Base-by-base conservation (phyloP, 1,284 basidiomycete species). In the Heterobasidion parviporum region DNA sequence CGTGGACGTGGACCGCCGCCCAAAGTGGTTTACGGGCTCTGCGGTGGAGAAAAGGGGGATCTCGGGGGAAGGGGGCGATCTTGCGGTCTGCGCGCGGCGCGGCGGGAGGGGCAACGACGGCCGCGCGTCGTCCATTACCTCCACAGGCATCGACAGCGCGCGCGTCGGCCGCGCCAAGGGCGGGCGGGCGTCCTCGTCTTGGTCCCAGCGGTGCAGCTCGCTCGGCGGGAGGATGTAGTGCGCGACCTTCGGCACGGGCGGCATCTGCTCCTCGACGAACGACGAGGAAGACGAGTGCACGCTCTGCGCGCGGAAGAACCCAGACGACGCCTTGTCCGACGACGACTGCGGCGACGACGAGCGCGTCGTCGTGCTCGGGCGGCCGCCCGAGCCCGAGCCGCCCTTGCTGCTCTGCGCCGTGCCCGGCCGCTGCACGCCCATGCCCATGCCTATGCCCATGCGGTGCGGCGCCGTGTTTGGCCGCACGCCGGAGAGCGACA, bases 301-400 rank as follows among this genome's bases (percentile, higher is more conserved):
- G 83, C 26, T 74, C 72, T 0, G 76, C 65, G 33, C 70, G 73
- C 72, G 69, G 62, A 80, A 83, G 64, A 78, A 81, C 26, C 71
- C 70, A 0, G 74, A 70, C 1, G 81, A 83, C 2, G 77, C 75
- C 8, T 78, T 71, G 47, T 81, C 81, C 8, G 80, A 81, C 4
- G 78, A 79, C 14, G 77, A 78, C 20, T 79, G 75, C 0, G 83
- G 83, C 0, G 85, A 82, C 0, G 82, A 81, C 0, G 74, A 68
- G 0, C 41, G 36, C 20, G 74, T 77, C 16, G 72, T 71, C 1
- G 73, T 70, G 57, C 74, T 76, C 1, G 70, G 73, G 10, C 68
- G 69, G 6, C 46, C 45, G 26, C 34, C 47, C 26, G 46, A 32
- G 18, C 46, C 53, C 18, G 35, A 33, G 6, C 20, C 46, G 53